Conservation (phyloP, 306 rosid species). For the Rosa chinensis region DNA sequence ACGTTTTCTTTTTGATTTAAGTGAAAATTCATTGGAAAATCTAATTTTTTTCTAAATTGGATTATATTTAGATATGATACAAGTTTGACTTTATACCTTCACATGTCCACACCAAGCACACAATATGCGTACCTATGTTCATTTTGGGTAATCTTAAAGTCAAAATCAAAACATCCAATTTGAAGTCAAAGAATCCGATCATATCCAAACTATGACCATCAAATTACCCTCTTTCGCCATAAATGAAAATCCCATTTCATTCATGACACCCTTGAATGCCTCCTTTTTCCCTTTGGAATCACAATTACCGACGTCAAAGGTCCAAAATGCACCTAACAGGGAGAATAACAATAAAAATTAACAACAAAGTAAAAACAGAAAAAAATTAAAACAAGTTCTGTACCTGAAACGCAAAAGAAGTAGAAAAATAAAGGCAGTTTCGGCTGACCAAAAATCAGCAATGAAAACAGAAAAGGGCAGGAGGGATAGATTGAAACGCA, state of each 20-base stretch:
- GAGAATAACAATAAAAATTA: background rate
- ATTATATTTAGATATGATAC: background rate
- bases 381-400: background rate
- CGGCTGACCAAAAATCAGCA: no score
- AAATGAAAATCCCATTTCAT: background rate
- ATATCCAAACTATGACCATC: background rate
- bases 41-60: background rate
- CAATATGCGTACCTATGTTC: background rate
- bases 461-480: background rate
- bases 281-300: background rate
- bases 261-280: background rate
- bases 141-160: background rate
- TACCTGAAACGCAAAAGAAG: background rate
- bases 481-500: no score
- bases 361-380: background rate
- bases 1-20: no score
- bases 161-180: background rate
- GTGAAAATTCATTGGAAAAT: background rate
- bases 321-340: background rate
- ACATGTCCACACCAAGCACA: background rate
- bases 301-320: background rate
- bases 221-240: background rate
- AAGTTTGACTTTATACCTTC: background rate
- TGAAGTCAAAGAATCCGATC: background rate
- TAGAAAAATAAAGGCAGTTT: no score